Percentiles rank a stretch among this genome's conserved stretches.
Evolutionary conservation across 1,139 yeast genomes (phyloP).

Genomic region (Pichia sp.): DNA sequence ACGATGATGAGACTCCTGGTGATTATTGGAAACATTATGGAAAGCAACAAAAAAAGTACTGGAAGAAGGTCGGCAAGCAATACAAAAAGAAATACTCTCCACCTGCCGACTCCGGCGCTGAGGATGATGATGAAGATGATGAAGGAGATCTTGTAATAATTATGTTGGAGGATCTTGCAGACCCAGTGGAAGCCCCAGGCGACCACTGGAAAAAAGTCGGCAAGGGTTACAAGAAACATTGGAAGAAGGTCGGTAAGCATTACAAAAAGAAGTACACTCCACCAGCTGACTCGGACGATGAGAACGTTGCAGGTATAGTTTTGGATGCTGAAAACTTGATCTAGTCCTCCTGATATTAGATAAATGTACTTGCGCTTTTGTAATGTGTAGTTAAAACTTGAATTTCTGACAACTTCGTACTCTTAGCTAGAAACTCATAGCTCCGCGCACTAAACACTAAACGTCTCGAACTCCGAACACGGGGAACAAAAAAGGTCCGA

Average conservation of each 20-base stretch:
- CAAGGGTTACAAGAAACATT: constrained; percentile 21
- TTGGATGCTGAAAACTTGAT: constrained; percentile 3
- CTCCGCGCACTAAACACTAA: too few relatives aligned
- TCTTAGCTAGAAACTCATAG: too few relatives aligned
- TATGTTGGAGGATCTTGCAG: too few relatives aligned
- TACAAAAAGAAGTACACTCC: constrained; percentile 17
- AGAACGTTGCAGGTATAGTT: constrained; percentile 3
- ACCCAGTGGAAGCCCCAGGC: constrained; percentile 10
- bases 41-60: constrained; percentile 16
- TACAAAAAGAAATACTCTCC: constrained; percentile 22
- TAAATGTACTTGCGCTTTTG: too few relatives aligned
- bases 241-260: constrained; percentile 23
- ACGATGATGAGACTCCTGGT: constrained; percentile 10
- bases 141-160: too few relatives aligned
- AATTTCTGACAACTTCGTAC: too few relatives aligned
- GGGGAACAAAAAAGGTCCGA: too few relatives aligned
- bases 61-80: constrained; percentile 18
- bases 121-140: constrained; percentile 5
- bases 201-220: constrained; percentile 14
- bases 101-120: constrained; percentile 8
- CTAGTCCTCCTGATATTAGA: too few relatives aligned
- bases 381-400: too few relatives aligned
- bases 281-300: constrained; percentile 6
- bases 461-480: too few relatives aligned
- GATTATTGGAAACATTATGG: constrained; percentile 18